phyloP scores from a whole-genome alignment of 2,329 filamentous ascomycete species.

The Aspergillus pseudonomiae region DNA sequence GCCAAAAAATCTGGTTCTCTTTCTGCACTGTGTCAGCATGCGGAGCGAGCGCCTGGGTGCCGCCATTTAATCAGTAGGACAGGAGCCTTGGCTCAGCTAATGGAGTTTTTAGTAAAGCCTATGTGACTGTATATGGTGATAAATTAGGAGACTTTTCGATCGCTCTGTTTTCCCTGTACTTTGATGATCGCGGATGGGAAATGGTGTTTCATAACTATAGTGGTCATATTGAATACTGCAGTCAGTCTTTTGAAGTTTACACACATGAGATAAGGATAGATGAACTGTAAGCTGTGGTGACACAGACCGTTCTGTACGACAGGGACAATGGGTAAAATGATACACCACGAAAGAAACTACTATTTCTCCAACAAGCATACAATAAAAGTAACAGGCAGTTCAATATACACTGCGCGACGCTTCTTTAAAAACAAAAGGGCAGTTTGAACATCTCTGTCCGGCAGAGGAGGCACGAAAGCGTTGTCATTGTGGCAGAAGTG shows the following conservation, averaged over 20 bases:
- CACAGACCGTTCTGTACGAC: background rate
- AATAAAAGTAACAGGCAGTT: background rate
- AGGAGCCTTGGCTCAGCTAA: background rate
- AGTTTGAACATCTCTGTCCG: conserved; percentile 18
- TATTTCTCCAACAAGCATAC: background rate
- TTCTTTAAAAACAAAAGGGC: background rate
- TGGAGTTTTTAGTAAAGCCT: background rate
- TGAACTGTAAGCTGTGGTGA: background rate
- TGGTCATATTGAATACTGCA: background rate
- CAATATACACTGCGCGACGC: background rate
- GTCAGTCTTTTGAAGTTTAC: background rate
- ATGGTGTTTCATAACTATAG: background rate
- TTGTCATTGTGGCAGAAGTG: conserved; percentile 17
- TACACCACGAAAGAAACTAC: background rate
- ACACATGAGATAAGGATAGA: background rate
- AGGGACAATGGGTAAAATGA: background rate
- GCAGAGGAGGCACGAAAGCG: conserved; percentile 18
- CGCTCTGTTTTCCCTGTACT: background rate
- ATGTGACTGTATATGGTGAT: background rate
- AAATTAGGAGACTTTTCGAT: background rate
- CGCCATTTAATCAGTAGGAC: background rate
- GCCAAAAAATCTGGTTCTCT: background rate
- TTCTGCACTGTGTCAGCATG: background rate
- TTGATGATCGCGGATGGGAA: background rate
- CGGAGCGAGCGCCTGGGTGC: background rate